These are phyloP conservation scores for Aristolochia contorta DNA, from an alignment of 164 flowering plant genomes.

Conservation along the genomic window DNA sequence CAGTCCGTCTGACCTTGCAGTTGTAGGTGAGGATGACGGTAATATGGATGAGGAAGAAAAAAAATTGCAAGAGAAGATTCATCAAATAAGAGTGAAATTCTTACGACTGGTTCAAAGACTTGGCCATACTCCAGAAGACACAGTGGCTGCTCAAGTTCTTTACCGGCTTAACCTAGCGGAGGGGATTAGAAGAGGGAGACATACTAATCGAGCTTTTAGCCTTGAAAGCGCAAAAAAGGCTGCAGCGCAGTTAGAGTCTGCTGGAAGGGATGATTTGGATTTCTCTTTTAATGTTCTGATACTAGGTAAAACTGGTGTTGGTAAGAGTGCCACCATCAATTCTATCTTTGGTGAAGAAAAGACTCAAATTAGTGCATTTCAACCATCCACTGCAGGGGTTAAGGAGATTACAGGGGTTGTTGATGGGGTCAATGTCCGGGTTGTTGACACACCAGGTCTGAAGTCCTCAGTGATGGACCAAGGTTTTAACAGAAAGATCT, in stretches of 20 bases:
- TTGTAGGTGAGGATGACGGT: constrained; percentile 33
- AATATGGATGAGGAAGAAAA: constrained; percentile 70
- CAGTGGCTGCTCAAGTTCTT: constrained; percentile 74
- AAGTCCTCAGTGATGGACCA: constrained; percentile 69
- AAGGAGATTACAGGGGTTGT: constrained; percentile 57
- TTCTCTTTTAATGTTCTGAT: constrained; percentile 73
- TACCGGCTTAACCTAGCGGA: constrained; percentile 65
- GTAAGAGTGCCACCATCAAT: constrained; percentile 94
- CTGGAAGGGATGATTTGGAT: constrained; percentile 45
- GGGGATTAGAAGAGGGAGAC: constrained; percentile 35
- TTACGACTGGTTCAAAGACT: constrained; percentile 75
- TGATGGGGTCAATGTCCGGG: constrained; percentile 64
- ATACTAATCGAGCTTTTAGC: constrained; percentile 37
- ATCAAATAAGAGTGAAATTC: constrained; percentile 64
- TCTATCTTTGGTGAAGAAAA: constrained; percentile 78
- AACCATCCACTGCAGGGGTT: constrained; percentile 51
- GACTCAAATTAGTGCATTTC: constrained; percentile 53
- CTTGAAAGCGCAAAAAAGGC: constrained; percentile 62
- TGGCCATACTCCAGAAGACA: constrained; percentile 72
- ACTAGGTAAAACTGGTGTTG: constrained; percentile 91
- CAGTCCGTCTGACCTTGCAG: constrained; percentile 22
- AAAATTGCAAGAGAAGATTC: constrained; percentile 65
- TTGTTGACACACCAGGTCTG: constrained; percentile 86
- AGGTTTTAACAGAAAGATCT: constrained; percentile 40
- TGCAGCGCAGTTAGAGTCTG: constrained; percentile 60